Base-by-base conservation (phyloP, 345 rosid species). In the Eucalyptus erythrocorys region DNA sequence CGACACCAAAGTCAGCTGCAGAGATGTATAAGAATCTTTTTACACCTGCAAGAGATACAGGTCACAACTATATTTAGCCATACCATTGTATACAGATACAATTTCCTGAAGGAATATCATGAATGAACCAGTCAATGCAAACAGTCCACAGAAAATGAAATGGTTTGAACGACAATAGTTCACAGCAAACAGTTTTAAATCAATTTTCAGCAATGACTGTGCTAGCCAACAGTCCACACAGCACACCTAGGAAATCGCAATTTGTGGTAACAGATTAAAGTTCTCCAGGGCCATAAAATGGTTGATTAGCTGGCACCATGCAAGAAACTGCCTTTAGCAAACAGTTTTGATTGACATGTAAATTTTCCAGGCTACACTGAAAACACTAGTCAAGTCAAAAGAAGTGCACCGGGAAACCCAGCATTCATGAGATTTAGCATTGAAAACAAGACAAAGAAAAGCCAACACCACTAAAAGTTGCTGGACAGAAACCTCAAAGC, bases 1-100 rank as follows among this genome's bases (percentile, higher is more conserved):
- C 98, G 90, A 95, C 48, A 37, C 99, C 99, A 88, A 96, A 96
- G 92, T 95, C 97, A 87, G 99, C 99, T 86, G 99, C 98, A 79
- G 99, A 98, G 32, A 98, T 95, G 89, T 94, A 97, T 87, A 95
- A 95, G 91, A 95, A 97, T 93, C 97, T 93, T 92, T 95, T 97
- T 49, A 97, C 97, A 91, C 98, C 99, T 98, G 89, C 82, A 64
- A 86, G 82, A 86, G 47, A 27, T 71, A 47, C 30, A 88, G 79
- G 76, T 79, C 48, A 86, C 76, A 53, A 87, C 19, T 30, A 32
- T n/a, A 71, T 59, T 49, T 16, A 68, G 80, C 80, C 24, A 53
- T 68, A 68, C 42, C 80, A 68, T 34, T 32, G 12, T 68, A 8
- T 32, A 66, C 22, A 32, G 22, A 10, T 59, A 34, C 48, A 68